Evolutionary conservation across 352 stramenopile species (phyloP), one percentile per base, ranked within the genome.

Genomic region (Peronospora belbahrii): DNA sequence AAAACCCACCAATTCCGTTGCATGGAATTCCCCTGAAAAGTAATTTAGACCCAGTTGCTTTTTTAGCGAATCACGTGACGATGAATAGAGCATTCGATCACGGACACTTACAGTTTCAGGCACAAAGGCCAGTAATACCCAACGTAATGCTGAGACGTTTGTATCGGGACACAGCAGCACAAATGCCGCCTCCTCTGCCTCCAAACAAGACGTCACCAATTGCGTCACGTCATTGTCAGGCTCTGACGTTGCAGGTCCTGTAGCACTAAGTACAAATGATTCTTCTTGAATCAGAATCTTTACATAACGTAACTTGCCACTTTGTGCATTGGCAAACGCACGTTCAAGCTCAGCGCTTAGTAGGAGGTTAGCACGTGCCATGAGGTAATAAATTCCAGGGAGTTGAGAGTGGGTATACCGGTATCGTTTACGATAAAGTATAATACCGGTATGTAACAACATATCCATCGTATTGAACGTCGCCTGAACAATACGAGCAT

Each of bases 21-120:
- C 83, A 55, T 94, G 82, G 48, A 94, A 91, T 44, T 96, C 85
- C 48, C 80, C 83, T 6, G 85, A 67, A 61, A 96, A 96, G 62
- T 95, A 95, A 42, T 90, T 90, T n/a, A 86, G 55, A 9, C 85
- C 85, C 41, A 96, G 71, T 42, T 93, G 80, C 53, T 93, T 90
- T 62, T 94, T 93, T 34, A 96, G 64, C 67, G 83, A 92, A 23
- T 95, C 82, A 32, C 85, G 80, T 39, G 85, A 91, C 33, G 83
- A 94, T 52, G 85, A 94, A 68, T 95, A 96, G 20, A 96, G 65
- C 85, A 96, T 96, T 54, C 90, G 90, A 52, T 95, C 84, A 19
- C 84, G 76, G 40, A 92, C 85, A 31, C 63, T 83, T 35, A 83
- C 75, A 19, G 44, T 49, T 42, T 94, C 83, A 5, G 80, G 74